phyloP scores from a whole-genome alignment of 805 yeast species.

The Candida jianshihensis region DNA sequence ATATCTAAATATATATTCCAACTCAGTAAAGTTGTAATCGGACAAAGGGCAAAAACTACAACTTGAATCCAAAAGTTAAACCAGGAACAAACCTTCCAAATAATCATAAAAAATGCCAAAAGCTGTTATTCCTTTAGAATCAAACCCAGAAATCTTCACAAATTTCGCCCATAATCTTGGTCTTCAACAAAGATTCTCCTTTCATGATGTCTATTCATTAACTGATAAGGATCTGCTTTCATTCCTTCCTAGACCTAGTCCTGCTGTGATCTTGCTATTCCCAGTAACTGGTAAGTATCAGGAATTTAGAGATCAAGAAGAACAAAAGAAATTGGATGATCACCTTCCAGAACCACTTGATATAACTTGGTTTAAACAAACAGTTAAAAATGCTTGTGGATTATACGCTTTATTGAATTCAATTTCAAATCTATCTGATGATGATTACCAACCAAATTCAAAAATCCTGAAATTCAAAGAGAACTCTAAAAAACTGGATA shows the following conservation, averaged over 20 bases:
- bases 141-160: conserved; percentile 81
- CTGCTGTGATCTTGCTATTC: conserved; percentile 71
- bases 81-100: background rate
- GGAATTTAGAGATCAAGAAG: conserved; percentile 35
- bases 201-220: conserved; percentile 80
- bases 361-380: conserved; percentile 77
- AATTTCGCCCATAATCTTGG: conserved; percentile 65
- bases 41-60: no score
- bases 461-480: conserved; percentile 12
- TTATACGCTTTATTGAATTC: conserved; percentile 80
- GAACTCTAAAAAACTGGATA: conserved; percentile 9
- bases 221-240: conserved; percentile 75
- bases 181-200: conserved; percentile 47
- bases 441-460: conserved; percentile 12
- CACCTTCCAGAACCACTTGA: conserved; percentile 11
- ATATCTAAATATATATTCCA: no score
- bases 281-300: conserved; percentile 70
- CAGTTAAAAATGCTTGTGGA: conserved; percentile 88
- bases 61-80: no score
- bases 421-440: conserved; percentile 32
- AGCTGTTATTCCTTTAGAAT: conserved; percentile 79
- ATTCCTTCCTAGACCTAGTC: conserved; percentile 75
- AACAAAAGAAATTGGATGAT: conserved; percentile 17
- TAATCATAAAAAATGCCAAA: conserved; percentile 2
- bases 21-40: no score